phyloP scores from a whole-genome alignment of 495 filamentous ascomycete species.

The Xylaria flabelliformis region DNA sequence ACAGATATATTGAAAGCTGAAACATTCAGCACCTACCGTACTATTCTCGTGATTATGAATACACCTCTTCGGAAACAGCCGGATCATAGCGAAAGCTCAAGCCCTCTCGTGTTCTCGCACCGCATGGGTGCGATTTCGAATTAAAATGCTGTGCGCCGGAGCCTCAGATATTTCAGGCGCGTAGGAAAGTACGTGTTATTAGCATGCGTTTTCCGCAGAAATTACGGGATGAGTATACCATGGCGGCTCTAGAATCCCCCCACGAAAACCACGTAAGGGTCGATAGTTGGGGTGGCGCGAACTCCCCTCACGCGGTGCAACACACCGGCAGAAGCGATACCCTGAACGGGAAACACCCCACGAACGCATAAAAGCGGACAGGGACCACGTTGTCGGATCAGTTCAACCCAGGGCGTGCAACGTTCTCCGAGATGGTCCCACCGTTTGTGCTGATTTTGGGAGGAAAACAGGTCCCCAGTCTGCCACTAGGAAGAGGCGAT shows the following conservation, averaged over 20 bases:
- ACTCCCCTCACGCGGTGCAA: constrained; percentile 26
- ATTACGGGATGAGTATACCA: background rate
- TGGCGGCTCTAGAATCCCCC: constrained; percentile 5
- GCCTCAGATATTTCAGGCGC: background rate
- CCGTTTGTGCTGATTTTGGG: background rate
- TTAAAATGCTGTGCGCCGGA: constrained; percentile 3
- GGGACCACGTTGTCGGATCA: constrained; percentile 27
- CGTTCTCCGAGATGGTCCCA: constrained; percentile 18
- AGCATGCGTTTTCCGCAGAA: constrained; percentile 1
- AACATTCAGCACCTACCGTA: constrained; percentile 11
- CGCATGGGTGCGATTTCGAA: constrained; percentile 4
- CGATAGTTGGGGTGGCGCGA: constrained; percentile 22
- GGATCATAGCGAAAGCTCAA: background rate
- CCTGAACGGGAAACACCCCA: constrained; percentile 22
- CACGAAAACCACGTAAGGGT: constrained; percentile 2
- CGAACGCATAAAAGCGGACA: constrained; percentile 26
- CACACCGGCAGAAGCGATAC: constrained; percentile 6
- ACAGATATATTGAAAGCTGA: constrained; percentile 26
- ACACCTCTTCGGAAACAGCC: background rate
- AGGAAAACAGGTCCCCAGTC: background rate
- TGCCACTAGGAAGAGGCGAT: constrained; percentile 5
- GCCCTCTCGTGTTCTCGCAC: constrained; percentile 6
- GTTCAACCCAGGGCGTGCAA: constrained; percentile 18
- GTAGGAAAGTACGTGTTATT: constrained; percentile 9
- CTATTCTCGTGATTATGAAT: background rate